A percentile compares a stretch with the other conserved stretches of the same genome.
These are phyloP conservation scores for Plasmodium gonderi DNA, from an alignment of 169 alveolate genomes.

Conservation along the genomic window DNA sequence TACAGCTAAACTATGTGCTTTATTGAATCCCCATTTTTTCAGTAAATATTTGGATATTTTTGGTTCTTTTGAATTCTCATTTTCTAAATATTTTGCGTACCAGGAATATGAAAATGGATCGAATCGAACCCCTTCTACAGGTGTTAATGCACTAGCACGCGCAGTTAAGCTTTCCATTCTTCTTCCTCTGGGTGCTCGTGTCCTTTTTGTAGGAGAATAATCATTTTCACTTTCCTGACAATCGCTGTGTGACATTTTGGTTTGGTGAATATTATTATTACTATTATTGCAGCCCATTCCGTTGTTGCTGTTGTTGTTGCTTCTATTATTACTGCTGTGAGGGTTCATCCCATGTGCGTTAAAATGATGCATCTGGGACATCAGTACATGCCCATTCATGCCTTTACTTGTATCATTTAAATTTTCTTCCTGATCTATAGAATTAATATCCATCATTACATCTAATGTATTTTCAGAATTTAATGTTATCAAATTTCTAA, in stretches of 20 bases:
- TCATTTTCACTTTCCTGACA: conserved; percentile 68
- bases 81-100: conserved; percentile 71
- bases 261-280: background rate
- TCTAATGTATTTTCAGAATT: conserved; percentile 38
- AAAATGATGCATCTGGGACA: conserved; percentile 38
- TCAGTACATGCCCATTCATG: conserved; percentile 15
- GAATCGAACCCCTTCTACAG: conserved; percentile 70
- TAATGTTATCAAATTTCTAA: conserved; percentile 16
- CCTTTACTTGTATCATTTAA: background rate
- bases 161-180: conserved; percentile 75
- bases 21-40: conserved; percentile 74
- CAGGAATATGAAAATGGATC: conserved; percentile 70
- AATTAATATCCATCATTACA: conserved; percentile 25
- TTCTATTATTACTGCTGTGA: background rate
- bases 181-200: conserved; percentile 70
- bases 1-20: conserved; percentile 69
- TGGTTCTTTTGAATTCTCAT: conserved; percentile 69
- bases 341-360: background rate
- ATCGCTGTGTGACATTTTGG: conserved; percentile 47
- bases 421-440: conserved; percentile 38
- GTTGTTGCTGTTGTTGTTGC: background rate
- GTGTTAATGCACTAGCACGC: conserved; percentile 65
- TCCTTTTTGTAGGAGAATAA: conserved; percentile 66
- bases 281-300: background rate
- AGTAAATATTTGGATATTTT: conserved; percentile 53